Evolutionary conservation across 257 asterid genomes (phyloP).

Genomic region (Galeopsis tetrahit): DNA sequence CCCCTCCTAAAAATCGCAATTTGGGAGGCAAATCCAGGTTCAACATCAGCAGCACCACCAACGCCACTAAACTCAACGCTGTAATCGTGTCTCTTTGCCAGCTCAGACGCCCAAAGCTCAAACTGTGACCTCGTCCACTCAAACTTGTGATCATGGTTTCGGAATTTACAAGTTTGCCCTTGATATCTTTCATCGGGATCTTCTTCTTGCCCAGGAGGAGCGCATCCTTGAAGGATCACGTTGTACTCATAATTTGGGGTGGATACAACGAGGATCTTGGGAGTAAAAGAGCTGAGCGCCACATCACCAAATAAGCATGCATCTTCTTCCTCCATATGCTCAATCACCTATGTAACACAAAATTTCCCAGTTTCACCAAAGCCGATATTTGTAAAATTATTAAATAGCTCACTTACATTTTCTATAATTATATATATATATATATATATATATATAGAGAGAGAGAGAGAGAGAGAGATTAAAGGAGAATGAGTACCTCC

Average conservation of each 20-base stretch:
- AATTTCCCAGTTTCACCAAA: conserved; percentile 12
- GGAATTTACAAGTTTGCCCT: conserved; percentile 60
- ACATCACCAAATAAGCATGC: conserved; percentile 79
- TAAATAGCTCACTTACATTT: no score
- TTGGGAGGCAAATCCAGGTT: conserved; percentile 95
- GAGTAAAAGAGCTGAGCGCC: conserved; percentile 69
- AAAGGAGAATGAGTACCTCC: conserved; percentile 60
- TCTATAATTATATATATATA: no score
- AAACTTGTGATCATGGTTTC: conserved; percentile 94
- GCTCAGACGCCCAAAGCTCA: conserved; percentile 71
- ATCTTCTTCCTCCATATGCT: conserved; percentile 92
- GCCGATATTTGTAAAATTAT: neutral
- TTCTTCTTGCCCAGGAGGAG: conserved; percentile 61
- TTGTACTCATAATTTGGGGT: conserved; percentile 97
- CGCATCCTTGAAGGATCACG: conserved; percentile 72
- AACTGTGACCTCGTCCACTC: conserved; percentile 95
- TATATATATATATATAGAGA: no score
- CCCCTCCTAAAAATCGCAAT: conserved; percentile 79
- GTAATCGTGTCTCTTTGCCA: conserved; percentile 64
- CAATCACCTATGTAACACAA: conserved; percentile 68
- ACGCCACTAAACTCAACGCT: conserved; percentile 82
- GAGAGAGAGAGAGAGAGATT: no score
- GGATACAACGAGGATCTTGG: conserved; percentile 78
- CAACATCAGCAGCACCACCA: conserved; percentile 71
- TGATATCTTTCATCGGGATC: conserved; percentile 69